Conservation (phyloP, 495 filamentous ascomycete species). For the Talaromyces borbonicus region DNA sequence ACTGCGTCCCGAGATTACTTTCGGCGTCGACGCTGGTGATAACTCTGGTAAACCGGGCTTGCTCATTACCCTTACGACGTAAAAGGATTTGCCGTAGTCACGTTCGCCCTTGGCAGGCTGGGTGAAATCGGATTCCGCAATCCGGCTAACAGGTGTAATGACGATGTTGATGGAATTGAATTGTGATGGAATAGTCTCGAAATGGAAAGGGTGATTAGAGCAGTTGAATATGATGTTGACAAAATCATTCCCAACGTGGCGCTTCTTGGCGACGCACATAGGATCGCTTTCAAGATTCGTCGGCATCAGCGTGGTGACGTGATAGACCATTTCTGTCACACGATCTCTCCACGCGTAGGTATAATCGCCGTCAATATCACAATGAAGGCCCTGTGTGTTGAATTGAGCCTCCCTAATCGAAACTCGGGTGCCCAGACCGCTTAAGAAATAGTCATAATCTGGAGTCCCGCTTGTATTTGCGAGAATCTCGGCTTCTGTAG, state of each 20-base stretch:
- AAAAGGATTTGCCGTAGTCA: conserved; percentile 49
- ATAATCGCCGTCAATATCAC: conserved; percentile 71
- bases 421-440: conserved; percentile 69
- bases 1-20: conserved; percentile 70
- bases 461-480: conserved; percentile 71
- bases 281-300: conserved; percentile 68
- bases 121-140: conserved; percentile 17
- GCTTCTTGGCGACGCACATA: conserved; percentile 74
- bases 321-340: conserved; percentile 91
- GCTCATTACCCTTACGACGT: conserved; percentile 75
- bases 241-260: conserved; percentile 94
- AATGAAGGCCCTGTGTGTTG: conserved; percentile 90
- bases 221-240: conserved; percentile 98
- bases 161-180: conserved; percentile 97
- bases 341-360: conserved; percentile 90
- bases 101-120: conserved; percentile 8
- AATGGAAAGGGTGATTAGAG: conserved; percentile 75
- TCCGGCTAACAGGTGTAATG: conserved; percentile 71
- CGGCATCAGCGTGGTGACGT: conserved; percentile 95
- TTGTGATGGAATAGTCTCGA: conserved; percentile 84
- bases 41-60: conserved; percentile 81
- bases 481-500: conserved; percentile 69
- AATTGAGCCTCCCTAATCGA: conserved; percentile 70
- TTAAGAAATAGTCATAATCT: conserved; percentile 78
- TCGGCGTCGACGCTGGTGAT: conserved; percentile 76